Evolutionary conservation across 768 basidiomycete genomes (phyloP), one percentile per base, ranked within the genome.

Genomic region (Boletus eberwhitei): DNA sequence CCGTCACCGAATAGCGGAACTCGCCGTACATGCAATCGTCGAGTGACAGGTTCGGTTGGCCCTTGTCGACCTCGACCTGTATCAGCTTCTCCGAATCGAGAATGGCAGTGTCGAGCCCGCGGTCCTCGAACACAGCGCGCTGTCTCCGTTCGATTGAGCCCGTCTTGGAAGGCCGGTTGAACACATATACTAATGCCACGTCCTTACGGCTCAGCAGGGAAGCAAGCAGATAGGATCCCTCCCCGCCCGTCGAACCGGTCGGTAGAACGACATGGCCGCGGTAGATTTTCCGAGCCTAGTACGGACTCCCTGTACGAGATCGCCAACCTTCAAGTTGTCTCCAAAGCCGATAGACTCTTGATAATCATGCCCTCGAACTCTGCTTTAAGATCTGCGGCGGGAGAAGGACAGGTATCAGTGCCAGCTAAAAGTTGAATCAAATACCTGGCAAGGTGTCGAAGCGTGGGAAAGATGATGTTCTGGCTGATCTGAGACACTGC

Each of bases 381-480:
- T 4, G 36, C 43, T 26, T 54, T 50, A 1, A 19, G 24, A 31
- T 62, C 65, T 5, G 24, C 32, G 8, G 29, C 17, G 8, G 31
- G 17, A 21, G 39, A 22, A 22, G 22, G 22, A 22, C 22, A 22
- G 2, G 3, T 13, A 11, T n/a, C 7, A 9, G 19, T 19, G 3
- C 43, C 47, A 72, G 61, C 22, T 22, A 22, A 22, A 3, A 52
- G 79, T 22, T 22, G 3, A 22, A 22, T 22, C 22, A 22, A 22
- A 22, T 22, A 3, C 22, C 22, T 22, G 79, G 55, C 79, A 83
- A 21, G 83, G n/a, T n/a, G n/a, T n/a, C n/a, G n/a, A n/a, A n/a
- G n/a, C n/a, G n/a, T n/a, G n/a, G n/a, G n/a, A n/a, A n/a, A n/a
- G n/a, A n/a, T 64, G n/a, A 77, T 58, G 43, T 77, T 79, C 55